These are phyloP conservation scores for Uncinocarpus reesii DNA, from an alignment of 2,329 filamentous ascomycete genomes.

Conservation along the genomic window DNA sequence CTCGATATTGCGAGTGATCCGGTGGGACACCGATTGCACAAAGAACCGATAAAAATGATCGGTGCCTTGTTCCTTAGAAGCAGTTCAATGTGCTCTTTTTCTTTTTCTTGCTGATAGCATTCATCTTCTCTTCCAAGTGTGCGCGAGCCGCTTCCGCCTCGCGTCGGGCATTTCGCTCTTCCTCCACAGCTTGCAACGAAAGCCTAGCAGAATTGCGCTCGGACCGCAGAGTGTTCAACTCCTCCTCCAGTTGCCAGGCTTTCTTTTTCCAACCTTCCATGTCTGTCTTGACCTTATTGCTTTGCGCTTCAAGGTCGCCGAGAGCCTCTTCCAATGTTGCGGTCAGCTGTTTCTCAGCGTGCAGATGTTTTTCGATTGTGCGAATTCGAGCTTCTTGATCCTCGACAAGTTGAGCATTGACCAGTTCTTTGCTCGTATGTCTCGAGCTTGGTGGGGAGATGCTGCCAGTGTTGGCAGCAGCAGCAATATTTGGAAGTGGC, in stretches of 20 bases:
- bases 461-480: constrained; percentile 44
- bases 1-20: not conserved
- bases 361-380: constrained; percentile 92
- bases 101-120: constrained; percentile 83
- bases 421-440: constrained; percentile 71
- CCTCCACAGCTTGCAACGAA: constrained; percentile 80
- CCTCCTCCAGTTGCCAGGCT: constrained; percentile 62
- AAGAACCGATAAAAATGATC: constrained; percentile 9
- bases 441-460: constrained; percentile 52
- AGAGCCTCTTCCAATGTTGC: constrained; percentile 91
- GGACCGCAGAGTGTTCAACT: constrained; percentile 44
- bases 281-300: constrained; percentile 83
- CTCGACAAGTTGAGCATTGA: constrained; percentile 73
- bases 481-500: constrained; percentile 60
- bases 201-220: constrained; percentile 51
- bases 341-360: constrained; percentile 92
- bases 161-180: constrained; percentile 85
- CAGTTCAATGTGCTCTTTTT: constrained; percentile 93
- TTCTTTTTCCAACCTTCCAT: constrained; percentile 86
- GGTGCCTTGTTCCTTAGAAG: constrained; percentile 52
- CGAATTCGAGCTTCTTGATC: constrained; percentile 92
- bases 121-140: constrained; percentile 90
- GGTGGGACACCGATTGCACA: not conserved
- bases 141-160: constrained; percentile 81
- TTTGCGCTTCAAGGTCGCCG: constrained; percentile 82